phyloP scores from a whole-genome alignment of 495 filamentous ascomycete species.

The Neurospora sp. region DNA sequence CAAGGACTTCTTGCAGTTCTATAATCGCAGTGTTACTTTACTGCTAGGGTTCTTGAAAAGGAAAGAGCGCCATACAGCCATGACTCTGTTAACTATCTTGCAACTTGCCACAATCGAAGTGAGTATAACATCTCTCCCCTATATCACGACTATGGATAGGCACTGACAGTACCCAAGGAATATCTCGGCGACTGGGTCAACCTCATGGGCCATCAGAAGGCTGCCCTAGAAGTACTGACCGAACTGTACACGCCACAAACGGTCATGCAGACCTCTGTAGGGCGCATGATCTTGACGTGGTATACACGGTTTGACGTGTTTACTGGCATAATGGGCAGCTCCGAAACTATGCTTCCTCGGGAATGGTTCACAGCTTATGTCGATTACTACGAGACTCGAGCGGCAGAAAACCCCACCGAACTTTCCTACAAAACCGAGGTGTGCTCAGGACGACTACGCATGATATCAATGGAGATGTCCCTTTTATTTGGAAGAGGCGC shows the following conservation, averaged over 20 bases:
- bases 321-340: constrained; percentile 70
- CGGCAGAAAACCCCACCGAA: constrained; percentile 49
- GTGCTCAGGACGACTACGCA: constrained; percentile 52
- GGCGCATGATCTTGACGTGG: constrained; percentile 69
- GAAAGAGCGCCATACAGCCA: constrained; percentile 55
- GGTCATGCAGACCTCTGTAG: constrained; percentile 56
- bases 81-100: constrained; percentile 80
- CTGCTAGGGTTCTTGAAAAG: constrained; percentile 62
- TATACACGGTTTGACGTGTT: constrained; percentile 85
- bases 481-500: constrained; percentile 64
- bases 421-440: constrained; percentile 56
- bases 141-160: neutral
- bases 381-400: constrained; percentile 50
- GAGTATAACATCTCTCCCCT: constrained; percentile 14
- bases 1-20: constrained; percentile 76
- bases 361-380: constrained; percentile 70
- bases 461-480: constrained; percentile 73
- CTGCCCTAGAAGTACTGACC: constrained; percentile 70
- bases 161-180: constrained; percentile 49
- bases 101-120: constrained; percentile 93
- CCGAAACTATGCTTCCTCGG: constrained; percentile 58
- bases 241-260: constrained; percentile 69
- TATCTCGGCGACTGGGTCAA: constrained; percentile 92
- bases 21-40: constrained; percentile 73
- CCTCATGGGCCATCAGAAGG: constrained; percentile 83